phyloP scores from a whole-genome alignment of 805 yeast species.

The Candida alai region DNA sequence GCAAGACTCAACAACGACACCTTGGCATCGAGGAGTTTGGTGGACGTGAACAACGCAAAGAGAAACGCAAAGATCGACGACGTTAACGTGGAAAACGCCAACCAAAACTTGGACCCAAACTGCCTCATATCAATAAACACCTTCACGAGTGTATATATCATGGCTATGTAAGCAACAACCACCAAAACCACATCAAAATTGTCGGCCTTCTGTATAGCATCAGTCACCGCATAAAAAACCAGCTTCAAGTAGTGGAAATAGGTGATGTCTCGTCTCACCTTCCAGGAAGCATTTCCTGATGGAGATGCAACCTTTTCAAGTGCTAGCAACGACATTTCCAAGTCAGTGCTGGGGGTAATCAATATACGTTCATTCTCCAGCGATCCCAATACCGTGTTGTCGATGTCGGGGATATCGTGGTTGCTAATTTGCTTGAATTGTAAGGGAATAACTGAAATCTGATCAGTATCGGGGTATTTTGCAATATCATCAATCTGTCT shows the following conservation, averaged over 20 bases:
- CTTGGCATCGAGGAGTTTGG: slow-evolving; percentile 50
- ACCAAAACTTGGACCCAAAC: slow-evolving; percentile 83
- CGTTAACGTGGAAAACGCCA: slow-evolving; percentile 72
- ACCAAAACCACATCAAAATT: slow-evolving; percentile 80
- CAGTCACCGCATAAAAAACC: slow-evolving; percentile 36
- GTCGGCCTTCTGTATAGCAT: slow-evolving; percentile 67
- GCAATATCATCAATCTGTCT: slow-evolving; percentile 40
- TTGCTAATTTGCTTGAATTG: slow-evolving; percentile 48
- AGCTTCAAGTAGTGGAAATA: slow-evolving; percentile 50
- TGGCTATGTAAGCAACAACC: slow-evolving; percentile 76
- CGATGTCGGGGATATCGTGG: slow-evolving; percentile 39
- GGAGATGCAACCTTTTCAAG: slow-evolving; percentile 44
- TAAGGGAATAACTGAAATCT: slow-evolving; percentile 50
- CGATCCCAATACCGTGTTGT: slow-evolving; percentile 19
- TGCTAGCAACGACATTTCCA: slow-evolving; percentile 18
- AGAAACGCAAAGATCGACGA: slow-evolving; percentile 82
- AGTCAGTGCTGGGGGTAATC: slow-evolving; percentile 19
- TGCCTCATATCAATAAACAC: slow-evolving; percentile 72
- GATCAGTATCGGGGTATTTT: slow-evolving; percentile 40
- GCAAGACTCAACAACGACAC: slow-evolving; percentile 73
- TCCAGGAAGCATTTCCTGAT: too few species aligned
- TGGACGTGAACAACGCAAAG: slow-evolving; percentile 63
- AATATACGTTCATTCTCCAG: slow-evolving; percentile 36
- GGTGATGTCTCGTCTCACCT: slow-evolving; percentile 52
- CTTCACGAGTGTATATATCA: slow-evolving; percentile 77